Base-by-base conservation (phyloP, 768 basidiomycete genomes). In the Hortiboletus flavorubellus region DNA sequence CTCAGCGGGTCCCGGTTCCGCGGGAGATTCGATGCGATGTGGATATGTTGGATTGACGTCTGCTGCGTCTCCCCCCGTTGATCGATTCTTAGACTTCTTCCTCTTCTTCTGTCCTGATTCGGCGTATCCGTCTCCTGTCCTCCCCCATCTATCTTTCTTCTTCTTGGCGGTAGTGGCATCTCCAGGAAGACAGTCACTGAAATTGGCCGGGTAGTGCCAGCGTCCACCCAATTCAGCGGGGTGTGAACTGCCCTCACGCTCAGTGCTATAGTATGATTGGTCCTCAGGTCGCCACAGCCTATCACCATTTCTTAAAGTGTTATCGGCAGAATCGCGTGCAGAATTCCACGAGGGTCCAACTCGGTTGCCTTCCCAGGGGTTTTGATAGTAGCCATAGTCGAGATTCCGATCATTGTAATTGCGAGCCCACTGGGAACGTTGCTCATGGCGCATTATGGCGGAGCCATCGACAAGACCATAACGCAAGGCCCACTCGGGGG, bases 401-500 rank as follows among this genome's bases (percentile, higher is more conserved):
- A 84, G 78, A 8, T 87, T 78, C 51, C 93, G 85, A 59, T 96
- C 94, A 50, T 89, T 86, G 74, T 91, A 97, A 52, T 90, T 85
- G 52, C 72, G 76, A 11, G 91, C 88, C 95, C 95, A 98, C 61
- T 91, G 88, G 43, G 86, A 91, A 68, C 87, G 89, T 56, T 79
- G 81, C 65, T 87, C 81, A 52, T 88, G 86, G 65, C 93, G 88
- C 62, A 82, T 79, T 67, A 90, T 86, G 61, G 87, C 85, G 35
- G 85, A 77, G 23, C 83, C 86, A 69, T 93, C 85, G 59, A 98
- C 84, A 43, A 98, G 88, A 38, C 95, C 95, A 70, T 92, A 92
- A 59, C 87, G 82, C 72, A 90, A 78, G 0, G 87, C 88, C 95
- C 95, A 98, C 72, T 97, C 95, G 18, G 95, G 95, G n/a, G 95